A percentile compares a stretch with the other conserved stretches of the same genome.
Evolutionary conservation across 2,329 filamentous ascomycete genomes (phyloP).

Genomic region (Parafenestella ontariensis): DNA sequence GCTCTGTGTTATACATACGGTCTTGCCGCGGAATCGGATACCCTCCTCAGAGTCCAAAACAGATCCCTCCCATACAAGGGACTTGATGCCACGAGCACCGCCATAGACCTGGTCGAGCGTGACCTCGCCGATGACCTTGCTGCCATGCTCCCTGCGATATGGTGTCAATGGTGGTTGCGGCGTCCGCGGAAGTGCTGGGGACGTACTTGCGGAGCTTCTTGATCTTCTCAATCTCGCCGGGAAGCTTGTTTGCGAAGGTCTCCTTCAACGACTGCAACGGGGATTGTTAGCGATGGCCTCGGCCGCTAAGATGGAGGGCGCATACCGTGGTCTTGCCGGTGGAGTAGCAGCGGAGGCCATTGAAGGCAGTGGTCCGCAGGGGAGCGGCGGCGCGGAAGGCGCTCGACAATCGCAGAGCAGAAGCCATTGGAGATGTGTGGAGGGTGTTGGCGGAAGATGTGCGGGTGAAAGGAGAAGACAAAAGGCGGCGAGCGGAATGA

Average conservation of each 20-base stretch:
- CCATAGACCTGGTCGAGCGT: conserved; percentile 99
- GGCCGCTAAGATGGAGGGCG: conserved; percentile 7
- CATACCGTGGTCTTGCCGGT: conserved; percentile 83
- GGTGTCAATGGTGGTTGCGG: conserved; percentile 35
- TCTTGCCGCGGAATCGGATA: conserved; percentile 99
- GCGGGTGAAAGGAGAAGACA: conserved; percentile 39
- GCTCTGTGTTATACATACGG: conserved; percentile 56
- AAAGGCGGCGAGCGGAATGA: conserved; percentile 26
- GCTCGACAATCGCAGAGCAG: conserved; percentile 80
- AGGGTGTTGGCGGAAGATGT: conserved; percentile 46
- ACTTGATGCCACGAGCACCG: conserved; percentile 98
- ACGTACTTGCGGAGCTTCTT: conserved; percentile 94
- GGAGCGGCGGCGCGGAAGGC: conserved; percentile 76
- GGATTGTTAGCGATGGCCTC: conserved; percentile 33
- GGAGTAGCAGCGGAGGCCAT: conserved; percentile 88
- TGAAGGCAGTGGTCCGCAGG: conserved; percentile 76
- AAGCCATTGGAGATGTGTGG: conserved; percentile 69
- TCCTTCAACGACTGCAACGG: conserved; percentile 86
- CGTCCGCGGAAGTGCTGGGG: conserved; percentile 4
- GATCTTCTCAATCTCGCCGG: conserved; percentile 98
- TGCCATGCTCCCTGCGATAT: conserved; percentile 80
- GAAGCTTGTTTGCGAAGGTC: conserved; percentile 94
- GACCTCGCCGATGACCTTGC: conserved; percentile 95
- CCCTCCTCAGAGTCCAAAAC: conserved; percentile 98
- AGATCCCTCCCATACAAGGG: conserved; percentile 93